These are phyloP conservation scores for Perilla frutescens DNA, from an alignment of 257 asterid species.

Conservation along the genomic window DNA sequence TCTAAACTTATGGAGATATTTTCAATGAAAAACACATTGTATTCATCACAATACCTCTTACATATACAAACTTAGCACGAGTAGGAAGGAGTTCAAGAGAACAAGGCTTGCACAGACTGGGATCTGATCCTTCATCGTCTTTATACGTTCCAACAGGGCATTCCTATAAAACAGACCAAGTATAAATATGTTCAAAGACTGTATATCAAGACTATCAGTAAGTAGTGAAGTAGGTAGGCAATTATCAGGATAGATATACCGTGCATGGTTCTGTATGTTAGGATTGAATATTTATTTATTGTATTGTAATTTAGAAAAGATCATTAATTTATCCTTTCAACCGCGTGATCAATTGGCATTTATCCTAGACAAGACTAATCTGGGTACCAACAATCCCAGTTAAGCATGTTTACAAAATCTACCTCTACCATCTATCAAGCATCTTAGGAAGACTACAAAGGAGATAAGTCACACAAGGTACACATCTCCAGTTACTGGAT, in stretches of 20 bases:
- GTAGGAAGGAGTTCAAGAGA: slow-evolving; percentile 74
- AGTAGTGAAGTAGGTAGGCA: slow-evolving; percentile 27
- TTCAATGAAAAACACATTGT: slow-evolving; percentile 27
- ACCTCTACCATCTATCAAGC: slow-evolving; percentile 17
- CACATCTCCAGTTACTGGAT: slow-evolving; percentile 24
- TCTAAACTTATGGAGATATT: neutral
- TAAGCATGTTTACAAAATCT: slow-evolving; percentile 30
- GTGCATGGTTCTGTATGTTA: neutral
- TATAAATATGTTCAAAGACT: slow-evolving; percentile 32
- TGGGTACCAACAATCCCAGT: slow-evolving; percentile 19
- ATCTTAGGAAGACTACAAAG: slow-evolving; percentile 26
- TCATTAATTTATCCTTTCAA: slow-evolving; percentile 13
- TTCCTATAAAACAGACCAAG: slow-evolving; percentile 56
- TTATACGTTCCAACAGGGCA: slow-evolving; percentile 91
- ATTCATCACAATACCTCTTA: slow-evolving; percentile 67
- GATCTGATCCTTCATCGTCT: slow-evolving; percentile 83
- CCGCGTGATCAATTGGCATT: slow-evolving; percentile 21
- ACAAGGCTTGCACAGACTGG: slow-evolving; percentile 75
- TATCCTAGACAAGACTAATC: slow-evolving; percentile 24
- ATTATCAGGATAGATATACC: slow-evolving; percentile 15
- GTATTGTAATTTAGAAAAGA: slow-evolving; percentile 6
- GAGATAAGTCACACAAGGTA: slow-evolving; percentile 12
- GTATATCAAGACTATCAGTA: neutral
- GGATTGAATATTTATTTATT: neutral
- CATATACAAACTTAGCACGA: slow-evolving; percentile 83